Evolutionary conservation across 2,329 filamentous ascomycete genomes (phyloP), one percentile per base, ranked within the genome.

Genomic region (Pseudomassariella vexata): DNA sequence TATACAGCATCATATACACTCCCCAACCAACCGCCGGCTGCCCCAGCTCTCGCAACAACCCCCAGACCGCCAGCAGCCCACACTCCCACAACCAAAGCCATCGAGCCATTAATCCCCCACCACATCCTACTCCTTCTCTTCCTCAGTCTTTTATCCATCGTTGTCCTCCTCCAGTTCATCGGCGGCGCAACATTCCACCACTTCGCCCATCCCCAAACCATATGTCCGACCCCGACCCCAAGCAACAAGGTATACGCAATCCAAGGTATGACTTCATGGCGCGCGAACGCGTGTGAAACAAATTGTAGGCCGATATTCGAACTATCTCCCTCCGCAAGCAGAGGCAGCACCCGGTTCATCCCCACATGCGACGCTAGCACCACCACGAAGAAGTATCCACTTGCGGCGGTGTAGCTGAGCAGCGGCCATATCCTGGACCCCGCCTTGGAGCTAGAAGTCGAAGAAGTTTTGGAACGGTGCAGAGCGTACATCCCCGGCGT

Each of bases 41-140:
- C 57, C 0, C 87, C 88, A 2, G 73, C 84, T 40, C 74, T 69
- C 3, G 82, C 87, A 7, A 95, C 77, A 11, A 95, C 67, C 0
- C 84, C 86, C 20, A 95, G 56, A 0, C 85, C 82, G 4, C 89
- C 89, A 0, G 80, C 79, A 31, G 89, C 76, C 89, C 89, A 95
- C n/a, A 88, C 34, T 0, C 62, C 70, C 6, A 78, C 70, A 3
- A 82, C 55, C 0, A 68, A 58, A 0, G 69, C 65, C 1, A 74
- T 73, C 32, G 79, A 55, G 0, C 69, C 79, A 51, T 94, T 87
- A 34, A 95, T 68, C 2, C 66, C 57, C 62, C 85, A 77, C 77
- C 84, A 84, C 47, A 75, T 74, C 50, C 77, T 70, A 52, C 79
- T 78, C 52, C 73, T 70, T 37, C 65, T 62, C 40, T 70, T 56